Percentiles rank a stretch among this genome's conserved stretches.
phyloP scores from a whole-genome alignment of 1,284 basidiomycete species.

The Ustilago trichophora region DNA sequence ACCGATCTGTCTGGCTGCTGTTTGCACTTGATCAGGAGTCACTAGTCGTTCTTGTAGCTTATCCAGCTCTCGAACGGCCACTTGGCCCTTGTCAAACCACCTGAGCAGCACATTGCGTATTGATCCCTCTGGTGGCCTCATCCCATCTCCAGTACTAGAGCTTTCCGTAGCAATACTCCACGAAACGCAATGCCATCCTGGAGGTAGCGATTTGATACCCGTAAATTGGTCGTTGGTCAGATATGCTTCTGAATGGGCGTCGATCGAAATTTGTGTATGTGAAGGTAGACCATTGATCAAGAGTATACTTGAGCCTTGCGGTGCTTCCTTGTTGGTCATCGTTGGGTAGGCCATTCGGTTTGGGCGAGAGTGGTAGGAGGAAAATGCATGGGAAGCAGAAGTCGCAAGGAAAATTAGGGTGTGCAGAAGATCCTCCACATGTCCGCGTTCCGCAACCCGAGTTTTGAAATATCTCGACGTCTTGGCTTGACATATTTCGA shows the following conservation, averaged over 20 bases:
- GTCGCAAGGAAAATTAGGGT: no score
- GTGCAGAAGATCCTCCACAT: no score
- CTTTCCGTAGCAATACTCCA: slow-evolving; percentile 16
- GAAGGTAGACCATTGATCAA: slow-evolving; percentile 25
- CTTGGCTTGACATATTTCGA: no score
- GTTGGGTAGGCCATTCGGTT: neutral
- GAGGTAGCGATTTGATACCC: slow-evolving; percentile 33
- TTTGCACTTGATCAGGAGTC: neutral
- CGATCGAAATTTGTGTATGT: slow-evolving; percentile 24
- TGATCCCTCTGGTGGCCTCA: neutral
- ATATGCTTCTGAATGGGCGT: slow-evolving; percentile 24
- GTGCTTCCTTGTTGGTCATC: neutral
- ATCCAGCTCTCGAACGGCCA: slow-evolving; percentile 19
- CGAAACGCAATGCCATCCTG: slow-evolving; percentile 43
- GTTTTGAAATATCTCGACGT: no score
- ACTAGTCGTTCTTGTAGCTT: slow-evolving; percentile 14
- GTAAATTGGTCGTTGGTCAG: slow-evolving; percentile 31
- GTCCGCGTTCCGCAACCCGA: slow-evolving; percentile 11
- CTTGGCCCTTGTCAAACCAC: slow-evolving; percentile 19
- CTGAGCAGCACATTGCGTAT: slow-evolving; percentile 12
- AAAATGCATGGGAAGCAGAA: no score
- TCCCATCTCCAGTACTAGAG: neutral
- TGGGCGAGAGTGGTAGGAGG: no score
- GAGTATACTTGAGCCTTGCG: neutral
- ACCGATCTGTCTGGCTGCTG: neutral